Evolutionary conservation across 208 protist genomes (phyloP).

Genomic region (Kentomonas sorsogonicus): DNA sequence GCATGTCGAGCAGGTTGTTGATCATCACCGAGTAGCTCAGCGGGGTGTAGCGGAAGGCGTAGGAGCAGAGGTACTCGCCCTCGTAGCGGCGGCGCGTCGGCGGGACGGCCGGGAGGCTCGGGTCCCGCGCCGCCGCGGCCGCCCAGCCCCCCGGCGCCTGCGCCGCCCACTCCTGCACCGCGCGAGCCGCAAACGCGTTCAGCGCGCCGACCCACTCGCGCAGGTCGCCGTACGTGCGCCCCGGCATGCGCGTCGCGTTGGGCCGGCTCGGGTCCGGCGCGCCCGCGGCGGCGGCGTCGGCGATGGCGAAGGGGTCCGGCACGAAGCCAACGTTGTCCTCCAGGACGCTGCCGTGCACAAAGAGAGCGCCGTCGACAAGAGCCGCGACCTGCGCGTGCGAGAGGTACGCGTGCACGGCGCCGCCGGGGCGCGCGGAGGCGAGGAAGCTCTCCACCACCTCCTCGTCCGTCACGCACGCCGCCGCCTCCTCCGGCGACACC

Average conservation of each 20-base stretch:
- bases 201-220: constrained; percentile 38
- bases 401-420: constrained; percentile 44
- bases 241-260: not conserved
- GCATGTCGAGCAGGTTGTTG: constrained; percentile 18
- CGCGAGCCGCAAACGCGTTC: constrained; percentile 26
- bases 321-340: constrained; percentile 39
- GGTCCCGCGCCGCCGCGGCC: too few relatives aligned
- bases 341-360: constrained; percentile 47
- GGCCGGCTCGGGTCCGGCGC: too few relatives aligned
- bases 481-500: too few relatives aligned
- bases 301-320: constrained; percentile 9
- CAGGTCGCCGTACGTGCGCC: constrained; percentile 1
- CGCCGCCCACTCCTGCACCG: constrained; percentile 24
- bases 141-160: too few relatives aligned
- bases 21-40: constrained; percentile 32
- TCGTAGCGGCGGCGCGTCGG: constrained; percentile 6
- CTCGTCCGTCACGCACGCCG: constrained; percentile 17
- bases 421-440: constrained; percentile 17
- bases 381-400: constrained; percentile 25
- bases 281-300: not conserved
- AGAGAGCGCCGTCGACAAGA: constrained; percentile 32
- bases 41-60: constrained; percentile 24
- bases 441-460: constrained; percentile 39
- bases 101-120: constrained; percentile 1
- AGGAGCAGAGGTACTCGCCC: constrained; percentile 30